Base-by-base conservation (phyloP, 192 early-diverging fungal species). In the Borealophlyctis nickersoniae region DNA sequence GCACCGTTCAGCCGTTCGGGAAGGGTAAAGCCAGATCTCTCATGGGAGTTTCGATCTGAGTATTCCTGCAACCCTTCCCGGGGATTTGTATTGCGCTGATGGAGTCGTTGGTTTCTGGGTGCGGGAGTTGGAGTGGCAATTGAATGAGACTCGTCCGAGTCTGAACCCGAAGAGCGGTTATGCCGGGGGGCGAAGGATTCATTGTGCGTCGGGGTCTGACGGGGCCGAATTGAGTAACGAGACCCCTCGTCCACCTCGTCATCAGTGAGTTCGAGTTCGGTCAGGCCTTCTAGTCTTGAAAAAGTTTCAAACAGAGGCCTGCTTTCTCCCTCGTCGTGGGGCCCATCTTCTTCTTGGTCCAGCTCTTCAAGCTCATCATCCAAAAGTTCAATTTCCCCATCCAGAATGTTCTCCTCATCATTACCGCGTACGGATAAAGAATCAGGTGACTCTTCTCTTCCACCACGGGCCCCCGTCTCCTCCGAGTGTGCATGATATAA, bases 211-310 rank as follows among this genome's bases (percentile, higher is more conserved):
- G 39, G 19, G 19, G 7, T 19, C 39, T 45, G 39, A 45, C 19
- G 19, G 39, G 39, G 9, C 7, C 39, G 9, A 45, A 13, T 45
- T 19, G 39, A 45, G 9, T 13, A 13, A 45, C 19, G 7, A 19
- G 39, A 19, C 39, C 39, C 39, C 9, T 45, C 39, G 39, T n/a
- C n/a, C n/a, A n/a, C n/a, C n/a, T 45, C 39, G 19, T 45, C 7
- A 45, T 45, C 48, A 13, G 60, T 62, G 13, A 62, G 26, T n/a
- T 62, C 60, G 13, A 62, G 48, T 16, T 62, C 60, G 13, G 60
- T 53, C 2, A 62, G 34, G 45, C 60, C 60, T 26, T 62, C 60
- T 22, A 62, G n/a, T 2, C 49, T 23, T 13, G 60, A 62, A 23
- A 55, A 24, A 19, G n/a, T 33, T 19, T 7, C 39, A 45, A 45